Evolutionary conservation across 306 rosid species (phyloP), one percentile per base, ranked within the genome.

Genomic region (Rosa multiflora): DNA sequence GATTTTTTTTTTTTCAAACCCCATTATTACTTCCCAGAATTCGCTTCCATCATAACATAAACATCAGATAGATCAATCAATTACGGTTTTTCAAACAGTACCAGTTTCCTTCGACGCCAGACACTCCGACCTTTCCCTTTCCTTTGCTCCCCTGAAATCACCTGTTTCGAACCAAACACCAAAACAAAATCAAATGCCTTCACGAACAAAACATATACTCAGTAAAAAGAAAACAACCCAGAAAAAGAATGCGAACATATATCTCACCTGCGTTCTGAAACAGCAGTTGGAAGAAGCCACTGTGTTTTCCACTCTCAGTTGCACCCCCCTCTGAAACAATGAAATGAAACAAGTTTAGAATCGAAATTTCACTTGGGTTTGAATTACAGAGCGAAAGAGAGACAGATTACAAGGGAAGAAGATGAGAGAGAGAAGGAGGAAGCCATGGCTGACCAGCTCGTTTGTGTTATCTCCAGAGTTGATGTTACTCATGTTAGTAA

Each of bases 51-150:
- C 49, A 20, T 18, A 4, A 37, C 1, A 10, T 7, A 72, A 3
- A 26, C 9, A 17, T 35, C 18, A 20, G 21, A 37, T 5, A 39
- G 14, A 67, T 7, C 26, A 23, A 46, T n/a, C 26, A n/a, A 17
- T 44, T 32, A 29, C 26, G n/a, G 53, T 46, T 1, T n/a, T 15
- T 47, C 46, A 5, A 43, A 10, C n/a, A 20, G 35, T 88, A 94
- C 97, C 97, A 94, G 61, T 88, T 81, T 94, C 79, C 98, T 90
- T 81, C 97, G 87, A 73, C 91, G 87, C 98, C 97, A 92, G 46
- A 94, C 81, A 77, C 85, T 85, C 73, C 97, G 88, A 59, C 92
- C 91, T 39, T 78, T 73, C 76, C 23, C 64, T 39, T 79, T 88
- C 76, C 67, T 88, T 56, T 88, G 91, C 90, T 85, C 87, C 64